Base-by-base conservation (phyloP, 441 rosid species). In the Populus hybrid region DNA sequence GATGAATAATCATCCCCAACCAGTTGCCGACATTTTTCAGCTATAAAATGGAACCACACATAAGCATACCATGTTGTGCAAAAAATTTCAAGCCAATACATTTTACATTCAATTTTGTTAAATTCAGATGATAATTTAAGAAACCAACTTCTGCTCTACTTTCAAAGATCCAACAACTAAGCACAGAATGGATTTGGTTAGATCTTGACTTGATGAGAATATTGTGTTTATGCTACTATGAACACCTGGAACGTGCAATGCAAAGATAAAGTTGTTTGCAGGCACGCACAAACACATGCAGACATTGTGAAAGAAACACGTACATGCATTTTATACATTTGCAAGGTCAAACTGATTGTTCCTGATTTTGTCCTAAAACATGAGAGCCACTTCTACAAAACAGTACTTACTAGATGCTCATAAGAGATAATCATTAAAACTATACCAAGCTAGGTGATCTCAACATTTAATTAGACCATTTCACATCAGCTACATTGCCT, bases 21-120 rank as follows among this genome's bases (percentile, higher is more conserved):
- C 78, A 93, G 84, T 26, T 89, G 85, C 81, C 99, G 80, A 63
- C 94, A 93, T 90, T 92, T 95, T 72, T 95, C 99, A 71, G 99
- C 99, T 95, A 81, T 40, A 69, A 75, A 61, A 73, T 8, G 70
- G 75, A 89, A 23, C 53, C 11, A 19, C 1, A n/a, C 7, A 59
- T 40, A n/a, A 59, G 50, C n/a, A 38, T 19, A 11, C 26, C 21
- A n/a, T 2, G 6, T 21, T 30, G 77, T 68, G 70, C 81, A 82
- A 74, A 73, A 79, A 76, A 78, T 38, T 57, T 74, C 84, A 72
- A 85, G 67, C 79, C 87, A 75, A 76, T 76, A 86, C 57, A 50
- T 50, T 50, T 50, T 50, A 50, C 57, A 14, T 50, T 50, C 57
- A 50, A 50, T 50, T 46, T 50, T 50, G 32, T 3, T 30, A 30